Percentiles rank a stretch among this genome's conserved stretches.
These are phyloP conservation scores for Pseudogymnoascus sp. DNA, from an alignment of 2,329 filamentous ascomycete genomes.

Conservation along the genomic window DNA sequence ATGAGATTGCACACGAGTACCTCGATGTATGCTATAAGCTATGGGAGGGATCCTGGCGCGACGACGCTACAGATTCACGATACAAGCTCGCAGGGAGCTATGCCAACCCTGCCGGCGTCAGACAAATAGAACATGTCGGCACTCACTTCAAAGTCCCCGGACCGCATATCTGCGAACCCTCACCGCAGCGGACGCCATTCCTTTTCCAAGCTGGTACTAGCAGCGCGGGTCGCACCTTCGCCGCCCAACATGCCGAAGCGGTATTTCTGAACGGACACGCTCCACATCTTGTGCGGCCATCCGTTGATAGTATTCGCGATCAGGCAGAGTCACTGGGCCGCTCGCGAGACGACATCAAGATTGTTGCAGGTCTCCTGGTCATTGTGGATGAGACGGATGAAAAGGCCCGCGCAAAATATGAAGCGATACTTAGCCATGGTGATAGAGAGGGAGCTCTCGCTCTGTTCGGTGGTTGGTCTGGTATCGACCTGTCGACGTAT, in stretches of 20 bases:
- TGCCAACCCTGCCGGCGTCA: conserved; percentile 45
- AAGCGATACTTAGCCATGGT: conserved; percentile 53
- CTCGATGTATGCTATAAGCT: conserved; percentile 58
- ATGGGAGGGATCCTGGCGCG: conserved; percentile 58
- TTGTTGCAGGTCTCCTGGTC: conserved; percentile 60
- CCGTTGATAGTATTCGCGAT: conserved; percentile 53
- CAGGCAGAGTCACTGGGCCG: conserved; percentile 46
- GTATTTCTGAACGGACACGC: conserved; percentile 60
- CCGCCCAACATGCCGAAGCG: conserved; percentile 59
- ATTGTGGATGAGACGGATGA: conserved; percentile 58
- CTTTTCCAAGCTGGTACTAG: conserved; percentile 63
- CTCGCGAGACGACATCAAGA: conserved; percentile 54
- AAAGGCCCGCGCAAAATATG: conserved; percentile 56
- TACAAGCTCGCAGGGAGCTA: conserved; percentile 47
- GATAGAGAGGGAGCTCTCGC: conserved; percentile 59
- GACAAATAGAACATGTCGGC: conserved; percentile 55
- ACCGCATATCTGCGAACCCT: conserved; percentile 54
- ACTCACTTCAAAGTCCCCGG: conserved; percentile 55
- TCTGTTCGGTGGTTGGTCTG: conserved; percentile 51
- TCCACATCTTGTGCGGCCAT: conserved; percentile 50
- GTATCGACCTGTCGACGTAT: conserved; percentile 30
- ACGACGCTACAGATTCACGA: conserved; percentile 53
- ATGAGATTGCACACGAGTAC: conserved; percentile 57
- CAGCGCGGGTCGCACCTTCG: conserved; percentile 55
- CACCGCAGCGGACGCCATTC: conserved; percentile 58